Conservation (phyloP, 371 early-diverging fungal genomes). For the Mucor racemosus region DNA sequence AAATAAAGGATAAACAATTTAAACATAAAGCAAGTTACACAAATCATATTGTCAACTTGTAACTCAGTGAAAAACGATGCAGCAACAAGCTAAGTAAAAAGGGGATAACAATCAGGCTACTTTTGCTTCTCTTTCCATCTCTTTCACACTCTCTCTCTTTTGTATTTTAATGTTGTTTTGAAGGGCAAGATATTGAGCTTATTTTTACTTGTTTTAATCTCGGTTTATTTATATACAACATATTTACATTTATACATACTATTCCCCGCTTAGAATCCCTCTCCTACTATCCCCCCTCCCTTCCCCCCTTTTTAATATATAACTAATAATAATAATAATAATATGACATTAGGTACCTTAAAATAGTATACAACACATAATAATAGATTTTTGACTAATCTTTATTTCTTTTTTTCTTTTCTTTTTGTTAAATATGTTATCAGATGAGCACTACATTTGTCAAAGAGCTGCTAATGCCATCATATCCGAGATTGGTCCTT, state of each 20-base stretch:
- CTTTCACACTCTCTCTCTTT: not conserved
- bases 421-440: not conserved
- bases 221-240: not conserved
- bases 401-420: not conserved
- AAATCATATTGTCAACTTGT: conserved; percentile 1
- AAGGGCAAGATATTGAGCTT: not conserved
- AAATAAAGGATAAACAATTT: conserved; percentile 6
- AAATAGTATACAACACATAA: not conserved
- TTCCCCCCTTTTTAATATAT: not conserved
- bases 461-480: conserved; percentile 73
- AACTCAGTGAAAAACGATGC: conserved; percentile 7
- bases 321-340: conserved; percentile 3
- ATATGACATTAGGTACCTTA: conserved; percentile 17
- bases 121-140: not conserved
- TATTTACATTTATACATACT: not conserved
- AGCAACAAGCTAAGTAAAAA: not conserved
- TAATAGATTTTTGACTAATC: conserved; percentile 3
- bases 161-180: not conserved
- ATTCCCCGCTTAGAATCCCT: conserved; percentile 3
- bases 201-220: not conserved
- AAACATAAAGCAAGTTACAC: not conserved
- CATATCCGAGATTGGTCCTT: conserved; percentile 66
- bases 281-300: not conserved
- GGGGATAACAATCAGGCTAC: not conserved
- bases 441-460: conserved; percentile 67